These are phyloP conservation scores for Paramecium primaurelia DNA, from an alignment of 73 alveolate species.

Conservation along the genomic window DNA sequence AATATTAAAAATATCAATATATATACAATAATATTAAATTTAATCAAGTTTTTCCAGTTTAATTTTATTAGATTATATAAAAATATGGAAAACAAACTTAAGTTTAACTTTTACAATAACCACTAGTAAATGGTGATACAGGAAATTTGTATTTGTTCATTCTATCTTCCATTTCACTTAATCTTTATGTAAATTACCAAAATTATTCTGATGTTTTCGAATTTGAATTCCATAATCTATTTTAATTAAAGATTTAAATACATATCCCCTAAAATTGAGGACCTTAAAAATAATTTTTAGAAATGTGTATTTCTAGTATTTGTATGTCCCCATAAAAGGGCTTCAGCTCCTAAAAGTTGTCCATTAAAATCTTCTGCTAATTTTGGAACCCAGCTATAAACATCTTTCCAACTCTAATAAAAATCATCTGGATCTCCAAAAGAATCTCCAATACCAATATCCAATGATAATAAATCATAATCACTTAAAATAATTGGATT, in stretches of 20 bases:
- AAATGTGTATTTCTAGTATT: conserved; percentile 41
- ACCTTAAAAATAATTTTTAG: conserved; percentile 23
- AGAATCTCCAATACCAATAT: conserved; percentile 55
- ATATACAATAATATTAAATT: too few relatives aligned
- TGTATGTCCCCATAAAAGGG: conserved; percentile 60
- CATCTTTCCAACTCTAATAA: conserved; percentile 49
- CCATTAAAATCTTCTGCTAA: conserved; percentile 41
- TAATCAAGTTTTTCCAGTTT: too few relatives aligned
- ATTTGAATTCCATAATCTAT: conserved; percentile 51
- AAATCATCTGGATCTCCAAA: conserved; percentile 33
- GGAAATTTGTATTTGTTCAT: neutral
- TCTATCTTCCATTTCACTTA: conserved; percentile 32
- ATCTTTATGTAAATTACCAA: neutral
- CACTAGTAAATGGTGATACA: conserved; percentile 25
- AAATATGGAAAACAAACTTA: neutral
- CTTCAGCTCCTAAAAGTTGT: conserved; percentile 42
- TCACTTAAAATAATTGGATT: conserved; percentile 36
- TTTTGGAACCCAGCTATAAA: conserved; percentile 41
- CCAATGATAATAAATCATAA: conserved; percentile 15
- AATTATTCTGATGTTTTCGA: neutral
- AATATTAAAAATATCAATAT: too few relatives aligned
- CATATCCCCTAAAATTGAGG: conserved; percentile 43
- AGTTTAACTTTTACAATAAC: neutral
- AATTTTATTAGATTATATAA: neutral
- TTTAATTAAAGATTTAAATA: neutral